Evolutionary conservation across 179 eudicot genomes (phyloP).

Genomic region (Beta lomatogona): DNA sequence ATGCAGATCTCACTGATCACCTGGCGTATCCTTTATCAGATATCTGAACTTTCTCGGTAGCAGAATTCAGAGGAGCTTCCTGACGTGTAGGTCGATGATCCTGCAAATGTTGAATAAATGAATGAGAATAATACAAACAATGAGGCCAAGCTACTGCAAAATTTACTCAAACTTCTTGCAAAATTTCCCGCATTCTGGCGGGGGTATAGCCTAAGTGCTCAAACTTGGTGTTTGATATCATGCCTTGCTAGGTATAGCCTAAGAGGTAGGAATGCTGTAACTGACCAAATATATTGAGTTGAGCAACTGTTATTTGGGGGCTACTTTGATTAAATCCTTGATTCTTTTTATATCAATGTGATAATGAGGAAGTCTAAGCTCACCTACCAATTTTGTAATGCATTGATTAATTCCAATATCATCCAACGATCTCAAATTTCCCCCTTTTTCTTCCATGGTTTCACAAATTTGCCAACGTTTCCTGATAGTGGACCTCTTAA

Average conservation of each 20-base stretch:
- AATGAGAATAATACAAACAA: constrained; percentile 5
- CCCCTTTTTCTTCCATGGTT: too few relatives aligned
- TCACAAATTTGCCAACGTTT: too few relatives aligned
- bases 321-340: too few relatives aligned
- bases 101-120: constrained; percentile 33
- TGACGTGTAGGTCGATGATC: constrained; percentile 49
- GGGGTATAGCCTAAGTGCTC: neutral
- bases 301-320: too few relatives aligned
- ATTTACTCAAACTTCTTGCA: neutral
- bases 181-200: neutral
- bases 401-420: too few relatives aligned
- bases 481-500: too few relatives aligned
- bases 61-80: constrained; percentile 42
- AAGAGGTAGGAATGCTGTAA: too few relatives aligned
- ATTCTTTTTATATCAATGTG: too few relatives aligned
- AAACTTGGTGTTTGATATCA: neutral
- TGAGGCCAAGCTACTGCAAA: neutral
- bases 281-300: too few relatives aligned
- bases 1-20: constrained; percentile 11
- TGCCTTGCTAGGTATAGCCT: neutral
- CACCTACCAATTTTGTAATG: too few relatives aligned
- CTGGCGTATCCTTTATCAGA: constrained; percentile 28
- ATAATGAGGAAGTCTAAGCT: too few relatives aligned
- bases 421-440: too few relatives aligned
- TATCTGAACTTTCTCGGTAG: constrained; percentile 28